Evolutionary conservation across 768 basidiomycete genomes (phyloP).

Genomic region (Chalciporus sphaerocephalus): DNA sequence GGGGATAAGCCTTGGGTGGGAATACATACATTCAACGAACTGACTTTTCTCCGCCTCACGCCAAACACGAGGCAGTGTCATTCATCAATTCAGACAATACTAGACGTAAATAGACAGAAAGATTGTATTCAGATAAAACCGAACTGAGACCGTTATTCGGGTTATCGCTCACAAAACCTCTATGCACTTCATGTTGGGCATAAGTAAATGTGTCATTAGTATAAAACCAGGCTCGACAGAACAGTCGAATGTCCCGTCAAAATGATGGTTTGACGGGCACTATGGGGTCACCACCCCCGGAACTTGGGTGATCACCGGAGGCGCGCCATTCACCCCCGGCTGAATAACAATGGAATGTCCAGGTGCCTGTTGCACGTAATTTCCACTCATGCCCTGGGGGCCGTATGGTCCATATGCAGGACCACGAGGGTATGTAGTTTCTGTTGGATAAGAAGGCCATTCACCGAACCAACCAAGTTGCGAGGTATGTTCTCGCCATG

Average conservation of each 20-base stretch:
- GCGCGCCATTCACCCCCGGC: constrained; percentile 56
- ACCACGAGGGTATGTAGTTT: constrained; percentile 21
- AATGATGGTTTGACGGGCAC: neutral
- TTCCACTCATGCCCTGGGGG: constrained; percentile 22
- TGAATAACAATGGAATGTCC: constrained; percentile 68
- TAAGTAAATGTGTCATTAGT: constrained; percentile 9
- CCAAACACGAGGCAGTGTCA: constrained; percentile 26
- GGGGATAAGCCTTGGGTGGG: constrained; percentile 27
- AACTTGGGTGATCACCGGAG: constrained; percentile 58
- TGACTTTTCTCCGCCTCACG: constrained; percentile 19
- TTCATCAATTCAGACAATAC: constrained; percentile 6
- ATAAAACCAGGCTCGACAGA: neutral
- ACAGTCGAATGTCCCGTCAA: neutral
- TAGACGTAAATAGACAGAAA: constrained; percentile 16
- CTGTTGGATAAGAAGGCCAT: constrained; percentile 51
- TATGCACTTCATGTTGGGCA: constrained; percentile 4
- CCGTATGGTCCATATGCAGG: constrained; percentile 32
- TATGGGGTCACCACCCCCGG: constrained; percentile 34
- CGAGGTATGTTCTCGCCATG: constrained; percentile 35
- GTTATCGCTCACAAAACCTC: neutral
- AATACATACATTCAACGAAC: constrained; percentile 9
- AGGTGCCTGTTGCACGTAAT: constrained; percentile 45
- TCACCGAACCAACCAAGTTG: constrained; percentile 79
- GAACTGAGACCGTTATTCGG: constrained; percentile 3
- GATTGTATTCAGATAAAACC: constrained; percentile 7